Evolutionary conservation across 805 yeast genomes (phyloP).

Genomic region (Ogataea chonburiensis): DNA sequence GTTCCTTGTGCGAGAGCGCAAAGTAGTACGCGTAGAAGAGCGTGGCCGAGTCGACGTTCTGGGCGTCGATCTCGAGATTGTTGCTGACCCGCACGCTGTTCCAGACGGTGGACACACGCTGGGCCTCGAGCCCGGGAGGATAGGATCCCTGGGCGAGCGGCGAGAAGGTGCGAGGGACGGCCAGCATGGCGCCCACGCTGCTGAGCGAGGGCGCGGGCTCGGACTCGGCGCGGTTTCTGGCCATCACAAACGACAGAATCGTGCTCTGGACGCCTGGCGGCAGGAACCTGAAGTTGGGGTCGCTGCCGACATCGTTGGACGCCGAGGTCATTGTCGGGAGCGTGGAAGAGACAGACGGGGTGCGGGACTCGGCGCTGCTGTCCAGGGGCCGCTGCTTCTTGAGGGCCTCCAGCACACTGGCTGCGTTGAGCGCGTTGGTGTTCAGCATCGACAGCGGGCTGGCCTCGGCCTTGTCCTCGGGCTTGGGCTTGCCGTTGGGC

Average conservation of each 20-base stretch:
- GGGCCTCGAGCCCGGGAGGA: conserved; percentile 36
- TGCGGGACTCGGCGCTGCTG: conserved; percentile 5
- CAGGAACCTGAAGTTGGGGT: conserved; percentile 31
- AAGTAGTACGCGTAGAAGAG: conserved; percentile 45
- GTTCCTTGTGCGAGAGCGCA: conserved; percentile 42
- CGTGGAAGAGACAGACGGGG: conserved; percentile 6
- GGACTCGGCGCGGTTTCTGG: conserved; percentile 21
- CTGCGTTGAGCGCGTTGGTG: conserved; percentile 36
- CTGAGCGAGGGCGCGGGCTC: conserved; percentile 21
- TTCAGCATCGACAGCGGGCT: conserved; percentile 20
- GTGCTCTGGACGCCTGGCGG: conserved; percentile 38
- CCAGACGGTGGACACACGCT: conserved; percentile 35
- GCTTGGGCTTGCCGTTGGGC: conserved; percentile 10
- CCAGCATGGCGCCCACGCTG: conserved; percentile 26
- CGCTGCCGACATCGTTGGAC: conserved; percentile 23
- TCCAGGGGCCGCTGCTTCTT: conserved; percentile 36
- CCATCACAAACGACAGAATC: conserved; percentile 29
- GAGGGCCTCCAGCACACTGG: conserved; percentile 38
- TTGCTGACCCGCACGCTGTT: conserved; percentile 25
- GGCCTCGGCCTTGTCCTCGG: conserved; percentile 7
- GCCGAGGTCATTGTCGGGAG: conserved; percentile 9
- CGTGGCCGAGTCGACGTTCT: conserved; percentile 34
- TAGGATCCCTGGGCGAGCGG: conserved; percentile 26
- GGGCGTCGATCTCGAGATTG: conserved; percentile 28
- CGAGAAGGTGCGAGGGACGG: conserved; percentile 29